A percentile compares a stretch with the other conserved stretches of the same genome.
These are phyloP conservation scores for Mortierella polycephala DNA, from an alignment of 371 early-diverging fungal species.

Conservation along the genomic window DNA sequence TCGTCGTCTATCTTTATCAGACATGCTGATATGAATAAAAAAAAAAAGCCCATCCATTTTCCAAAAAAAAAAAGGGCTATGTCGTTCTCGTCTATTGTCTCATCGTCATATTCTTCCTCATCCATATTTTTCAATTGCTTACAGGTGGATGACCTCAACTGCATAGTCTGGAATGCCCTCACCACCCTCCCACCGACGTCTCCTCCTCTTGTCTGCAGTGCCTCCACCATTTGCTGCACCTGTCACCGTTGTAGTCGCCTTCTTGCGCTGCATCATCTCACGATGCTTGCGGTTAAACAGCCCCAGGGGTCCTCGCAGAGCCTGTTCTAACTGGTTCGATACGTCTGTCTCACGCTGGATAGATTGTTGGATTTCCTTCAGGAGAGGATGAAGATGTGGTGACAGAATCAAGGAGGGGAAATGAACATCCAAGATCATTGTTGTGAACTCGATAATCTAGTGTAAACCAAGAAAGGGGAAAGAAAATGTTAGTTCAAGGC, in stretches of 20 bases:
- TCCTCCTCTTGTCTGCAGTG: slow-evolving; percentile 57
- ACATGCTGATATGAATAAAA: too few species aligned
- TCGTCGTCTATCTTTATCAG: too few species aligned
- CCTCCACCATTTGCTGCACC: slow-evolving; percentile 8
- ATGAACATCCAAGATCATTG: slow-evolving; percentile 65
- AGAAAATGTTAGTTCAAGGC: not conserved
- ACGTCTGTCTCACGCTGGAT: slow-evolving; percentile 57
- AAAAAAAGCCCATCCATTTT: too few species aligned
- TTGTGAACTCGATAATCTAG: slow-evolving; percentile 65
- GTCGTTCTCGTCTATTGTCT: slow-evolving; percentile 6
- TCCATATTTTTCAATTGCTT: slow-evolving; percentile 9
- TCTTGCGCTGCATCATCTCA: slow-evolving; percentile 36
- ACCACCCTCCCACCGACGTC: slow-evolving; percentile 62
- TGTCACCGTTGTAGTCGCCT: slow-evolving; percentile 19
- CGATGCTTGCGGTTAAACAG: slow-evolving; percentile 65
- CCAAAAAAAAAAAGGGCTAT: too few species aligned
- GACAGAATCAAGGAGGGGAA: slow-evolving; percentile 70
- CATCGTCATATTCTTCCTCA: not conserved
- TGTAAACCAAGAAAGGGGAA: not conserved
- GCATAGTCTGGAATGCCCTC: slow-evolving; percentile 70
- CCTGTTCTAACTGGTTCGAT: slow-evolving; percentile 59
- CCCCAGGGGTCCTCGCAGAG: slow-evolving; percentile 60
- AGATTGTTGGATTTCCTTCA: slow-evolving; percentile 54
- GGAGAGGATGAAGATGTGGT: slow-evolving; percentile 60
- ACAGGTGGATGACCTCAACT: slow-evolving; percentile 69